Evolutionary conservation across 768 basidiomycete genomes (phyloP).

Genomic region (Psilocybe cubensis): DNA sequence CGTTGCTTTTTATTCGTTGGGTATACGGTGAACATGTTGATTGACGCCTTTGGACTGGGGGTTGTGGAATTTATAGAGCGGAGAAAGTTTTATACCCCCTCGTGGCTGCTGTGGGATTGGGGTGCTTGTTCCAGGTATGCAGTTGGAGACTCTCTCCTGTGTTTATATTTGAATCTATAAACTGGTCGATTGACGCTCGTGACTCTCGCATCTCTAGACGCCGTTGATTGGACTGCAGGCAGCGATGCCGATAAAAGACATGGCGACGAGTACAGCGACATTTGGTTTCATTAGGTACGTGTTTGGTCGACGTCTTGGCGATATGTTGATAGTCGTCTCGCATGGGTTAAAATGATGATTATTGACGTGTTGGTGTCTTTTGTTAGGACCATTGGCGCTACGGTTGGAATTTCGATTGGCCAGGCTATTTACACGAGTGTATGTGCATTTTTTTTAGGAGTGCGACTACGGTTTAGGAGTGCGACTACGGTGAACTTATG

Average conservation of each 20-base stretch:
- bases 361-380: background rate
- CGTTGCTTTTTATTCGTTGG: slow-evolving; percentile 22
- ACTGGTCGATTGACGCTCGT: background rate
- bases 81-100: slow-evolving; percentile 66
- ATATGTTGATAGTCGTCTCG: no score
- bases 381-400: slow-evolving; percentile 70
- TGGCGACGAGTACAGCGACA: slow-evolving; percentile 79
- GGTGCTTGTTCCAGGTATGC: slow-evolving; percentile 63
- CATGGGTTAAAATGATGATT: slow-evolving; percentile 3
- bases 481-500: no score
- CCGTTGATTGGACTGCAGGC: slow-evolving; percentile 81
- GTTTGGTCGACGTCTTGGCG: background rate
- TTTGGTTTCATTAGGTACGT: slow-evolving; percentile 70
- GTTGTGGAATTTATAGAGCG: slow-evolving; percentile 45
- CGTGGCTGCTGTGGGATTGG: slow-evolving; percentile 66
- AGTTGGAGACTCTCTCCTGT: no score
- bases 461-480: no score
- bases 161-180: no score
- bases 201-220: slow-evolving; percentile 34
- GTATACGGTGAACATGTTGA: background rate
- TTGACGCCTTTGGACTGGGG: background rate
- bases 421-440: slow-evolving; percentile 72
- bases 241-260: slow-evolving; percentile 85
- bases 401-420: slow-evolving; percentile 74
- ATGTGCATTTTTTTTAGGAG: slow-evolving; percentile 23